Percentiles rank a stretch among this genome's conserved stretches.
These are phyloP conservation scores for Podospora appendiculata DNA, from an alignment of 495 filamentous ascomycete species.

Conservation along the genomic window DNA sequence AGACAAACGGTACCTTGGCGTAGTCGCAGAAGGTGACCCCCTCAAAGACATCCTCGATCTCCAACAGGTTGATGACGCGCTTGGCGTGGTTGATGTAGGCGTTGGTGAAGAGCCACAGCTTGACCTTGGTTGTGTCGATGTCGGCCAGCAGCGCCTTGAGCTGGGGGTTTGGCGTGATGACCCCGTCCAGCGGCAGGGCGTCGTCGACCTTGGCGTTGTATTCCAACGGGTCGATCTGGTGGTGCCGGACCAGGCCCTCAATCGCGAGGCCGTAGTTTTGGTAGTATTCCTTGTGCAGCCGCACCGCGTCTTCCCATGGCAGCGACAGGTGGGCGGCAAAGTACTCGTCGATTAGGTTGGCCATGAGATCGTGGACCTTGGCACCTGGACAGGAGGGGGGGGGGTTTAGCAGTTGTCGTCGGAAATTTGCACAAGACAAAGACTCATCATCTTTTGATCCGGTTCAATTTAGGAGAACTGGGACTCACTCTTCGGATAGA, in stretches of 20 bases:
- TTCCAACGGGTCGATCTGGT: constrained; percentile 90
- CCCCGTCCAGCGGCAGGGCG: constrained; percentile 76
- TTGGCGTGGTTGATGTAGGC: constrained; percentile 85
- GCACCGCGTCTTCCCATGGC: constrained; percentile 59
- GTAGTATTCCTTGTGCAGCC: constrained; percentile 87
- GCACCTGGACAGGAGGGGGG: constrained; percentile 33
- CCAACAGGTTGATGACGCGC: constrained; percentile 72
- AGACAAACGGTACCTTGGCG: constrained; percentile 53
- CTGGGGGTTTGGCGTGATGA: constrained; percentile 68
- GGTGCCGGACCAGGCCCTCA: constrained; percentile 84
- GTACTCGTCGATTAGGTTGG: constrained; percentile 69
- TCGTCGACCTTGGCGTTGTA: constrained; percentile 96
- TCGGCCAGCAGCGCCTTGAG: constrained; percentile 71
- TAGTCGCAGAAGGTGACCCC: constrained; percentile 94
- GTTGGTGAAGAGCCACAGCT: constrained; percentile 92
- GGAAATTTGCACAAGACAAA: background rate
- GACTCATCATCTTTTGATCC: background rate
- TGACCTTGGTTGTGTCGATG: constrained; percentile 72
- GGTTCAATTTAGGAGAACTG: background rate
- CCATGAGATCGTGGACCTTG: constrained; percentile 70
- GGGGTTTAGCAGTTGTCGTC: background rate
- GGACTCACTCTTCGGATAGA: constrained; percentile 56
- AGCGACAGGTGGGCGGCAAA: constrained; percentile 74
- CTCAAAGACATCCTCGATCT: constrained; percentile 82
- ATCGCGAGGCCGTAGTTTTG: constrained; percentile 94